A percentile compares a stretch with the other conserved stretches of the same genome.
These are phyloP conservation scores for Torulaspora globosa DNA, from an alignment of 1,139 yeast genomes.

Conservation along the genomic window DNA sequence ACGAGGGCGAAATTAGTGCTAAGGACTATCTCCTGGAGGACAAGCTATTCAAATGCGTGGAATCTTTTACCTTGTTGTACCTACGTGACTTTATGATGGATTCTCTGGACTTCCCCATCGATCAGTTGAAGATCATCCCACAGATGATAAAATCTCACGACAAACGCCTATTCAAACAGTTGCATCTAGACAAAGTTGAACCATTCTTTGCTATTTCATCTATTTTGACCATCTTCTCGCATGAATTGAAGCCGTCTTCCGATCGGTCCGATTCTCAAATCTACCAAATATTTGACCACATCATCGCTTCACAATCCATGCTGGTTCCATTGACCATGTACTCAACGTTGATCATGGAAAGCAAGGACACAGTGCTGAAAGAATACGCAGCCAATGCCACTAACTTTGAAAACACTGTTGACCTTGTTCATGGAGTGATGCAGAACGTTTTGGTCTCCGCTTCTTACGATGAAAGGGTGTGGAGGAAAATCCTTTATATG, in stretches of 20 bases:
- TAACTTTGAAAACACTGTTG: slow-evolving; percentile 30
- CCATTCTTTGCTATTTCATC: slow-evolving; percentile 72
- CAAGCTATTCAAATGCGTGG: slow-evolving; percentile 48
- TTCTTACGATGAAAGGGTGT: slow-evolving; percentile 15
- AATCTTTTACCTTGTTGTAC: slow-evolving; percentile 55
- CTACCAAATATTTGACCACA: slow-evolving; percentile 31
- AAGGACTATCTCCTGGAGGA: slow-evolving; percentile 36
- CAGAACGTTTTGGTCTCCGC: slow-evolving; percentile 26
- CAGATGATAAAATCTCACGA: slow-evolving; percentile 53
- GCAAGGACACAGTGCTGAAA: slow-evolving; percentile 19
- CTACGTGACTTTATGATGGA: slow-evolving; percentile 84
- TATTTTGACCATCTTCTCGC: slow-evolving; percentile 72
- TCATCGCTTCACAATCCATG: slow-evolving; percentile 32
- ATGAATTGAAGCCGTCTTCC: slow-evolving; percentile 44
- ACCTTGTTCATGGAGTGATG: slow-evolving; percentile 31
- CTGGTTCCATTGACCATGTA: slow-evolving; percentile 30
- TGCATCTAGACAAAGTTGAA: slow-evolving; percentile 46
- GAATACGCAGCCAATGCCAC: slow-evolving; percentile 23
- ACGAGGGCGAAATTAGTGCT: slow-evolving; percentile 12
- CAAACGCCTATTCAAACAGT: slow-evolving; percentile 44
- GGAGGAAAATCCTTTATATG: slow-evolving; percentile 21
- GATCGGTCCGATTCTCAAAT: slow-evolving; percentile 17
- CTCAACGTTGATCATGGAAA: slow-evolving; percentile 24
- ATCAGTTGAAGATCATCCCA: slow-evolving; percentile 64
- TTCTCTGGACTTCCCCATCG: slow-evolving; percentile 59